phyloP scores from a whole-genome alignment of 176 grass and related monocot genomes.

The Oryza australiensis region DNA sequence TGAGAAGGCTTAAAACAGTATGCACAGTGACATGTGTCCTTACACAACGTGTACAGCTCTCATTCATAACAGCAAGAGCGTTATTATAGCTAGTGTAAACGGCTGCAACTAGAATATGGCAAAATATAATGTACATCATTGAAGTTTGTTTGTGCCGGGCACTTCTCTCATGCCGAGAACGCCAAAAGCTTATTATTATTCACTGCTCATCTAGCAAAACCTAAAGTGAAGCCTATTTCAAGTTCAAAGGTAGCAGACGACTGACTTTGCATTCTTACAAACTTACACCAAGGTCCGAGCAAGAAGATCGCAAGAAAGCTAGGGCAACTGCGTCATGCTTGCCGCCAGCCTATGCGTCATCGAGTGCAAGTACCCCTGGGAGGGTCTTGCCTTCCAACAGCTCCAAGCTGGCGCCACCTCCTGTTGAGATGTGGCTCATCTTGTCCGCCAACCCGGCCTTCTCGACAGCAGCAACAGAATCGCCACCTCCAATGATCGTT shows the following conservation, averaged over 20 bases:
- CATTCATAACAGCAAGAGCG: neutral
- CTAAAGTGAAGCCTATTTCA: constrained; percentile 1
- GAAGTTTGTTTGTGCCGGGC: neutral
- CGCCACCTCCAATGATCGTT: constrained; percentile 81
- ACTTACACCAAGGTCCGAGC: neutral
- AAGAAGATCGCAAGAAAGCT: neutral
- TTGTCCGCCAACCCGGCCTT: constrained; percentile 68
- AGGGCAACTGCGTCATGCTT: neutral
- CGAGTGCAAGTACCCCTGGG: constrained; percentile 77
- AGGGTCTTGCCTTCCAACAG: constrained; percentile 76
- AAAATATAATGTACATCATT: neutral
- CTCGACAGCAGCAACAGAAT: constrained; percentile 84
- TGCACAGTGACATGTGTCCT: neutral
- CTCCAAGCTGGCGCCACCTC: constrained; percentile 82
- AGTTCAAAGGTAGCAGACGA: neutral
- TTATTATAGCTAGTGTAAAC: neutral
- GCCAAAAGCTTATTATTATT: constrained; percentile 41
- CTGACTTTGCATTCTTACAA: neutral
- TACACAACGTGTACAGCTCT: neutral
- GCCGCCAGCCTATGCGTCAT: constrained; percentile 52
- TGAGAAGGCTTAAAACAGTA: neutral
- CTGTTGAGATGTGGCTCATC: constrained; percentile 93
- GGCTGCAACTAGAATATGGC: neutral
- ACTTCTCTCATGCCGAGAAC: neutral
- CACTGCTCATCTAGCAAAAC: constrained; percentile 24